phyloP scores from a whole-genome alignment of 116 monocot genomes.

The Zostera marina region DNA sequence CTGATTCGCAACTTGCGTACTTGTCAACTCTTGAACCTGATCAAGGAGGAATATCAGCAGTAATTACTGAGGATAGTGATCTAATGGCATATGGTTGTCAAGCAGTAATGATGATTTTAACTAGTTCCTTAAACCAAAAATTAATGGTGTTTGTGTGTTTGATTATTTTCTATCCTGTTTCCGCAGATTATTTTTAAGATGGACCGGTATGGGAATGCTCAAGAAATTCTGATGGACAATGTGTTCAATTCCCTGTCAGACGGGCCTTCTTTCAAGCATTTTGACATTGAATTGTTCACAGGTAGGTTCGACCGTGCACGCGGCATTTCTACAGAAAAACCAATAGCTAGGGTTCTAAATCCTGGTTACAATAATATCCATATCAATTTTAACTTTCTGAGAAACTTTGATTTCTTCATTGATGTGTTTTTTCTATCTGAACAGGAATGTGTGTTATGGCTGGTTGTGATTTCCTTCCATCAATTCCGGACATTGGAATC shows the following conservation, averaged over 20 bases:
- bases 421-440: constrained; percentile 3
- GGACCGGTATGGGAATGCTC: constrained; percentile 69
- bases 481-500: constrained; percentile 62
- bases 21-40: constrained; percentile 40
- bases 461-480: constrained; percentile 85
- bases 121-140: not conserved
- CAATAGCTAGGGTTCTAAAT: too few relatives aligned
- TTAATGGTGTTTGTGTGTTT: not conserved
- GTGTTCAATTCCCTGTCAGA: constrained; percentile 24
- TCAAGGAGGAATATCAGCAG: constrained; percentile 62
- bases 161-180: not conserved
- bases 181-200: constrained; percentile 73
- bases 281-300: constrained; percentile 58
- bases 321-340: too few relatives aligned
- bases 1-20: constrained; percentile 88
- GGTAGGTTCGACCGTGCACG: constrained; percentile 11
- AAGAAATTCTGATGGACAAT: constrained; percentile 55
- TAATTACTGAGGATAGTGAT: constrained; percentile 91
- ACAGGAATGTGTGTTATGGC: constrained; percentile 80
- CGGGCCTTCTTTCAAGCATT: constrained; percentile 47
- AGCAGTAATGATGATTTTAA: constrained; percentile 27
- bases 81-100: constrained; percentile 74
- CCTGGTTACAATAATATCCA: too few relatives aligned
- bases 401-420: not conserved
- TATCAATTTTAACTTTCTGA: too few relatives aligned